These are phyloP conservation scores for Monascus purpureus DNA, from an alignment of 495 filamentous ascomycete species.

Conservation along the genomic window DNA sequence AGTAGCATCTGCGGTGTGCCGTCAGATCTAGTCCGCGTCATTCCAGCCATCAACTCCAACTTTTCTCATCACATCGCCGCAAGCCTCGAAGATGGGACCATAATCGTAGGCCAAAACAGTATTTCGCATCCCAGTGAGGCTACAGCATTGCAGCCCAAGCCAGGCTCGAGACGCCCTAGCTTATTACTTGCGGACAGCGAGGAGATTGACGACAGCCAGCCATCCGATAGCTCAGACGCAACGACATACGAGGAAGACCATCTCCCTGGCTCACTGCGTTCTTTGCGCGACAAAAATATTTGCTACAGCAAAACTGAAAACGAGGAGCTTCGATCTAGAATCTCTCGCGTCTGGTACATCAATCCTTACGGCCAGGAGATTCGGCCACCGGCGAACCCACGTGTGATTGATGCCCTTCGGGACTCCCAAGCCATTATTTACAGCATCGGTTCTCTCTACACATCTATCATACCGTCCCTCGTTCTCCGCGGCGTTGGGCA, in stretches of 20 bases:
- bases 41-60: constrained; percentile 87
- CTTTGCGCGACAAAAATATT: constrained; percentile 65
- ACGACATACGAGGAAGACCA: constrained; percentile 61
- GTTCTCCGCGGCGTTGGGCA: constrained; percentile 32
- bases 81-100: constrained; percentile 56
- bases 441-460: constrained; percentile 83
- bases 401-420: constrained; percentile 53
- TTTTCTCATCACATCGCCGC: constrained; percentile 90
- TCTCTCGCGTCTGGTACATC: constrained; percentile 87
- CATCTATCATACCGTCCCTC: constrained; percentile 55
- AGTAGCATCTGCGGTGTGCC: constrained; percentile 71
- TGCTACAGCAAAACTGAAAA: constrained; percentile 60
- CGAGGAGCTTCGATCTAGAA: constrained; percentile 59
- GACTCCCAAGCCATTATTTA: constrained; percentile 60
- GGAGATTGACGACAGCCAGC: constrained; percentile 50
- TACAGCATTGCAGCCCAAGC: constrained; percentile 30
- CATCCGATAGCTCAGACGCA: constrained; percentile 35
- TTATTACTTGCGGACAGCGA: constrained; percentile 30
- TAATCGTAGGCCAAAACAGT: constrained; percentile 84
- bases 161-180: constrained; percentile 20
- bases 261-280: constrained; percentile 70
- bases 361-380: constrained; percentile 94
- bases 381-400: constrained; percentile 61
- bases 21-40: constrained; percentile 50
- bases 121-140: constrained; percentile 70